Evolutionary conservation across 139 green algal genomes (phyloP).

Genomic region (Gonium pectorale): DNA sequence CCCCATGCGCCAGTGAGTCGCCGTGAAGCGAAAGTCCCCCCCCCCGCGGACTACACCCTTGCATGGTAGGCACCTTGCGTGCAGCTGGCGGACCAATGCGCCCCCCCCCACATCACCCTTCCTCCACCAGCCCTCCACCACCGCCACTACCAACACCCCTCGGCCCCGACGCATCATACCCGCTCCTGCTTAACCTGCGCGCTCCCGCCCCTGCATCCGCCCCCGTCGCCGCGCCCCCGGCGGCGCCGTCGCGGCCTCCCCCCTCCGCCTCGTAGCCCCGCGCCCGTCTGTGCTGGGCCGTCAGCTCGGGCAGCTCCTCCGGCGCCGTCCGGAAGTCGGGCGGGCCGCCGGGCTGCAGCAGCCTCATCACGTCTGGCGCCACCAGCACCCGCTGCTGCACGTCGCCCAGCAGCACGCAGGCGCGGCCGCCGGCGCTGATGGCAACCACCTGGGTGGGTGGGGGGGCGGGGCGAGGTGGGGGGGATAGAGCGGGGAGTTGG

Average conservation of each 20-base stretch:
- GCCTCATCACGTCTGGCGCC: slow-evolving; percentile 69
- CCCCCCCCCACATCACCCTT: too few species aligned
- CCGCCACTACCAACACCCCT: too few species aligned
- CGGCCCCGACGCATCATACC: too few species aligned
- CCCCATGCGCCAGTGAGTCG: too few species aligned
- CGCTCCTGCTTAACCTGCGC: slow-evolving; percentile 2
- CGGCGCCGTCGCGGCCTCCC: neutral
- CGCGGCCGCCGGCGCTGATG: slow-evolving; percentile 45
- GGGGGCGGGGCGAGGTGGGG: neutral
- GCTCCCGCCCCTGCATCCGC: neutral
- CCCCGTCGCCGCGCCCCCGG: neutral
- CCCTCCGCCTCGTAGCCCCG: neutral
- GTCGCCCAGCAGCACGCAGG: slow-evolving; percentile 67
- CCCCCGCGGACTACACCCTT: too few species aligned
- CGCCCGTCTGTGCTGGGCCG: neutral
- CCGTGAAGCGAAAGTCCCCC: too few species aligned
- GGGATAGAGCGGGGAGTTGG: too few species aligned
- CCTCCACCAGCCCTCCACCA: too few species aligned
- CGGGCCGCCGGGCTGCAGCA: slow-evolving; percentile 46
- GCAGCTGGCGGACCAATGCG: too few species aligned
- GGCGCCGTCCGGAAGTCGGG: neutral
- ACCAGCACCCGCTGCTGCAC: slow-evolving; percentile 65
- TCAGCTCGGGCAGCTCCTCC: slow-evolving; percentile 23
- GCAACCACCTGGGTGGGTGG: slow-evolving; percentile 52
- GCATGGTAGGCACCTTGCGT: too few species aligned